Conservation (phyloP, 306 rosid genomes). For the Trifolium pratense region DNA sequence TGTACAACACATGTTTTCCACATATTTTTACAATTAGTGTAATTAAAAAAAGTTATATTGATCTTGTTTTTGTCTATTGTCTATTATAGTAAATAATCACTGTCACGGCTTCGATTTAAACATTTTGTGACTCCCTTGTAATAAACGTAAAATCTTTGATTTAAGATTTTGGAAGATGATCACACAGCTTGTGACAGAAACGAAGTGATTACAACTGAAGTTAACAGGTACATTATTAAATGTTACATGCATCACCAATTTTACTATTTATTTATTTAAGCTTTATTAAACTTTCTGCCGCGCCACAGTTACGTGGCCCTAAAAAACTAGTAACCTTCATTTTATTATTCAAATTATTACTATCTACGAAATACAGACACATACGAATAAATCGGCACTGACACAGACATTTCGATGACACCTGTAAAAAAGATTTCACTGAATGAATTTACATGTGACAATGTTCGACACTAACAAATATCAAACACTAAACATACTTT, state of each 20-base stretch:
- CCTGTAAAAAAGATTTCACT: no score
- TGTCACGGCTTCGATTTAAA: slow-evolving; percentile 23
- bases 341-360: slow-evolving; percentile 11
- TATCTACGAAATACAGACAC: background rate
- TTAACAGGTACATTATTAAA: slow-evolving; percentile 38
- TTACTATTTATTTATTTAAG: background rate
- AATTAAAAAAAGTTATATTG: no score
- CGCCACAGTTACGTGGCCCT: slow-evolving; percentile 33
- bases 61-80: no score
- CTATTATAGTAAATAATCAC: background rate
- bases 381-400: no score
- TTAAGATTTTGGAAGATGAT: slow-evolving; percentile 26
- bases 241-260: background rate
- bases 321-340: slow-evolving; percentile 16
- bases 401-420: no score
- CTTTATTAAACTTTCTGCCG: slow-evolving; percentile 35
- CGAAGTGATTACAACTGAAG: slow-evolving; percentile 41
- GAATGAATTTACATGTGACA: no score
- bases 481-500: no score
- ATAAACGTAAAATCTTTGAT: slow-evolving; percentile 37
- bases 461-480: no score
- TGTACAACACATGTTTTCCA: no score
- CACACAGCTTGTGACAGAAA: slow-evolving; percentile 37
- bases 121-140: slow-evolving; percentile 31
- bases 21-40: no score